Conservation (phyloP, 192 early-diverging fungal genomes). For the Coemansia sp. region DNA sequence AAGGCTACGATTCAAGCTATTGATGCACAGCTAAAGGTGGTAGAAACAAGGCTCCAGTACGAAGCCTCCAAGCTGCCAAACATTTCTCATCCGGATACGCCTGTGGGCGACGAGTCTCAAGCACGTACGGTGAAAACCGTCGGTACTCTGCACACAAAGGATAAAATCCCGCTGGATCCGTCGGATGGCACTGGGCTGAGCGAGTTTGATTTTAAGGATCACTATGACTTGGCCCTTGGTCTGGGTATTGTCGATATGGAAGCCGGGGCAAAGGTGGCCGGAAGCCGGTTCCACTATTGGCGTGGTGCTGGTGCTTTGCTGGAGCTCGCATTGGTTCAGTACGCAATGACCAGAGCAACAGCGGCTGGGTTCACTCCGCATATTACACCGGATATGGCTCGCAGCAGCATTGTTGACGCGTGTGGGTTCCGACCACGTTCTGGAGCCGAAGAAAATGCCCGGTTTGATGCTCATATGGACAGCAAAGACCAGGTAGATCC, state of each 20-base stretch:
- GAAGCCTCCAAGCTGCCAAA: conserved; percentile 80
- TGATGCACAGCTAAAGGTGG: conserved; percentile 45
- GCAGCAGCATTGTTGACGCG: conserved; percentile 73
- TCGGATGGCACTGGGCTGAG: conserved; percentile 10
- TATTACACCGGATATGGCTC: conserved; percentile 80
- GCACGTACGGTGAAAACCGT: conserved; percentile 59
- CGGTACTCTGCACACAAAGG: conserved; percentile 29
- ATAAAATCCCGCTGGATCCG: not conserved
- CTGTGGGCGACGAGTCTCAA: conserved; percentile 72
- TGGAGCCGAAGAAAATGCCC: conserved; percentile 5
- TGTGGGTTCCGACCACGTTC: conserved; percentile 88
- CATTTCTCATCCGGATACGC: conserved; percentile 67
- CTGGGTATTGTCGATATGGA: conserved; percentile 81
- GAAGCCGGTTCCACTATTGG: conserved; percentile 84
- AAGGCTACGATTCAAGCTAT: conserved; percentile 61
- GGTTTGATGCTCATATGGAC: not conserved
- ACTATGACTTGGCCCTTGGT: conserved; percentile 65
- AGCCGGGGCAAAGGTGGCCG: conserved; percentile 75
- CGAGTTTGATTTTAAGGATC: conserved; percentile 56
- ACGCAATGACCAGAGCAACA: conserved; percentile 74
- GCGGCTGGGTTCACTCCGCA: conserved; percentile 74
- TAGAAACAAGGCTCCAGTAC: conserved; percentile 61
- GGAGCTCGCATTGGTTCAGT: conserved; percentile 86
- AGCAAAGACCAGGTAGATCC: conserved; percentile 4
- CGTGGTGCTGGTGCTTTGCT: conserved; percentile 83